Evolutionary conservation across 75 land plant genomes (phyloP).

Genomic region (Larix kaempferi): DNA sequence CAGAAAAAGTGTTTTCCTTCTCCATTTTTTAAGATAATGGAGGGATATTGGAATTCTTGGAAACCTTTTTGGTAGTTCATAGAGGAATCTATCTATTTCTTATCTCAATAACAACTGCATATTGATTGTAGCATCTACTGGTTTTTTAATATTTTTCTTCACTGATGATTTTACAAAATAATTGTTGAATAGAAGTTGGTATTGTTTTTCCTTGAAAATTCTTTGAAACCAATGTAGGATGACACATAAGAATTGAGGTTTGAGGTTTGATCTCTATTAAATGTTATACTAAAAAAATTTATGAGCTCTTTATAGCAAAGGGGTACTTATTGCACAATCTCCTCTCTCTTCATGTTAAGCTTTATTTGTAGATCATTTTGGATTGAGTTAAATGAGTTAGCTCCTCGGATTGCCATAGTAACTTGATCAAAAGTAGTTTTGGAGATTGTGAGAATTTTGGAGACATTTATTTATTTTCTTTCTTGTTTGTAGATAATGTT

Average conservation of each 20-base stretch:
- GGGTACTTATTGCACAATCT: neutral
- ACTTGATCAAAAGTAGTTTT: neutral
- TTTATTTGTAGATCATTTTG: no score
- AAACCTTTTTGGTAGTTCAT: neutral
- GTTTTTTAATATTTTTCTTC: neutral
- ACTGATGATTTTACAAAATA: neutral
- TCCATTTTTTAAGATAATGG: neutral
- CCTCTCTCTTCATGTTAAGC: neutral
- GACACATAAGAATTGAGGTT: neutral
- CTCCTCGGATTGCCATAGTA: neutral
- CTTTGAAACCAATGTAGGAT: neutral
- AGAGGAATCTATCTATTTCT: neutral
- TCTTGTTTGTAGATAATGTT: no score
- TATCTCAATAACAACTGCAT: neutral
- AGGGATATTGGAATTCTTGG: constrained; percentile 5
- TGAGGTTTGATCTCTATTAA: neutral
- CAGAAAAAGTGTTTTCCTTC: neutral
- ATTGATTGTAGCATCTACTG: neutral
- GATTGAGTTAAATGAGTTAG: neutral
- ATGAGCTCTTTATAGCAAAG: neutral
- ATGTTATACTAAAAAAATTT: neutral
- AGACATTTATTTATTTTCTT: no score
- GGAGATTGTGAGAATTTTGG: neutral
- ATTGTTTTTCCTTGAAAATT: neutral
- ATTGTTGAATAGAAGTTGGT: neutral